Evolutionary conservation across 2,329 filamentous ascomycete genomes (phyloP), one percentile per base, ranked within the genome.

Genomic region (Talaromyces sp.): DNA sequence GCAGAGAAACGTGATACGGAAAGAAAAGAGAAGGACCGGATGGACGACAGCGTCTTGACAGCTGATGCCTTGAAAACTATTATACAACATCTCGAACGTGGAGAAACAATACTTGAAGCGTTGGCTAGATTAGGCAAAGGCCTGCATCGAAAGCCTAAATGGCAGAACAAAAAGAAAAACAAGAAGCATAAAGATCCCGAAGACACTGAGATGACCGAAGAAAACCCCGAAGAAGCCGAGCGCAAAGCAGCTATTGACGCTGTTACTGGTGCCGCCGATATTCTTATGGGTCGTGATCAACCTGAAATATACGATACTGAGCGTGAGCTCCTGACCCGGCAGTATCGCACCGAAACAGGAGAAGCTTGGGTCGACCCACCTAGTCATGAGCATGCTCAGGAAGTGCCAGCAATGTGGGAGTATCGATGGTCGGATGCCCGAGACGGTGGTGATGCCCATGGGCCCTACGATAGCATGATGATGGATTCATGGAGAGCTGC

Each of bases 401-500:
- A 75, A 64, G 55, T 37, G 22, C 54, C 64, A 1, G 74, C 75
- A 32, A 82, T 84, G 79, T 99, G 93, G 92, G 90, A 97, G 72
- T 99, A 91, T 70, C 83, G 90, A 53, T 99, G 94, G 94, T 87
- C 86, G 35, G 91, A 96, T 70, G 90, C 90, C 16, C 82, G 91
- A 36, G 93, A 96, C 66, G 88, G 85, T 24, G 90, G 84, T 10
- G 82, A 84, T 43, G 82, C 83, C 52, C 91, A 99, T 71, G 94
- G 94, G 0, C 93, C 94, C 0, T 99, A 91, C 70, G 91, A 97
- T 67, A 84, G 82, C 7, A 71, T 81, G 4, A 93, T 88, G 33
- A 97, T 99, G 94, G 84, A 86, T 64, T 89, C 90, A 2, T 99
- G 94, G 94, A 86, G 88, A 62, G 86, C 90, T 57, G 91, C 91